Evolutionary conservation across 163 green algal genomes (phyloP).

Genomic region (Scenedesmus sp.): DNA sequence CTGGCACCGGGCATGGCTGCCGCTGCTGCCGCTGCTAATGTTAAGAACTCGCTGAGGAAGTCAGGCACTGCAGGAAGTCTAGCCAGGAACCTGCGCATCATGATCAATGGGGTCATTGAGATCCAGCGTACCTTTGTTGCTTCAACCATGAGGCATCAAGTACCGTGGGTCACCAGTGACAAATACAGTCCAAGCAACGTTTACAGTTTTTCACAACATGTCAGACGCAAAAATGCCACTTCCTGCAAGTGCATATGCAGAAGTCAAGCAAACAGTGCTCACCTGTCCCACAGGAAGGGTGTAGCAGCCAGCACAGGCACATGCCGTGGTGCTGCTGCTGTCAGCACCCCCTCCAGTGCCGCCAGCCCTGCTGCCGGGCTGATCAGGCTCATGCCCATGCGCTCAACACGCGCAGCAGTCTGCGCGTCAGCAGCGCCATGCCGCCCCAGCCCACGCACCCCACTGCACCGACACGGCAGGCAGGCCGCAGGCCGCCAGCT

Average conservation of each 20-base stretch:
- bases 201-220: too few relatives aligned
- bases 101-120: too few relatives aligned
- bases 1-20: background rate
- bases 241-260: too few relatives aligned
- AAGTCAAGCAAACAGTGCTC: background rate
- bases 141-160: too few relatives aligned
- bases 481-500: conserved; percentile 53
- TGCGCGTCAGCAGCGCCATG: conserved; percentile 83
- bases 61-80: conserved; percentile 60
- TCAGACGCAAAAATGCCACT: too few relatives aligned
- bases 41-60: conserved; percentile 56
- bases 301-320: conserved; percentile 64
- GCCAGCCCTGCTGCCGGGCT: conserved; percentile 70
- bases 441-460: conserved; percentile 91
- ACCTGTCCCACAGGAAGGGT: conserved; percentile 73
- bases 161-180: background rate
- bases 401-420: conserved; percentile 78
- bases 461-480: conserved; percentile 84
- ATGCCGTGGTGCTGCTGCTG: background rate
- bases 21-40: conserved; percentile 11
- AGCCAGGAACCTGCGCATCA: conserved; percentile 56
- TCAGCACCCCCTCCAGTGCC: conserved; percentile 73
- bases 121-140: too few relatives aligned
- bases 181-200: too few relatives aligned
- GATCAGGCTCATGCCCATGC: conserved; percentile 87